Conservation (phyloP, 2,329 filamentous ascomycete genomes). For the Aureobasidium sp. region DNA sequence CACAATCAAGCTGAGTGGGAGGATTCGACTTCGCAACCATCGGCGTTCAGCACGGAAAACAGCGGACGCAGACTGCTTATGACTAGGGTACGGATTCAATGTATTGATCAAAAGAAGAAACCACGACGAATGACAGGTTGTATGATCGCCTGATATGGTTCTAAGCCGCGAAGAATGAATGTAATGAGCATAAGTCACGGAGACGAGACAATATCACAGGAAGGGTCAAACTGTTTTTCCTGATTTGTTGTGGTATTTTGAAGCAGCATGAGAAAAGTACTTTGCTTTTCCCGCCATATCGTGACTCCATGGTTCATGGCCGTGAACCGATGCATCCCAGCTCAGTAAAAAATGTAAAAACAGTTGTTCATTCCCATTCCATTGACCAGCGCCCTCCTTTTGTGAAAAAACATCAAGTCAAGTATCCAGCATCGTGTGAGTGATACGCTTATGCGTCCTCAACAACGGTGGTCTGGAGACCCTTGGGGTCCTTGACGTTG, state of each 20-base stretch:
- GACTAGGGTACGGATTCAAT: neutral
- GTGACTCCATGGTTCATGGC: conserved; percentile 22
- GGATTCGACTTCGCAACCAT: neutral
- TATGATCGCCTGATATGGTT: too few species aligned
- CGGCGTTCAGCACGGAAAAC: neutral
- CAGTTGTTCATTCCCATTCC: conserved; percentile 22
- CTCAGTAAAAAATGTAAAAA: conserved; percentile 22
- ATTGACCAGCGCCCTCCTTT: conserved; percentile 15
- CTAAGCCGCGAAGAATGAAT: too few species aligned
- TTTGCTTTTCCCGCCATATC: conserved; percentile 18
- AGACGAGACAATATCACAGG: neutral
- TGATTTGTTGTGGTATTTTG: conserved; percentile 22
- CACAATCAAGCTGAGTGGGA: neutral
- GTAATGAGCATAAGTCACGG: neutral
- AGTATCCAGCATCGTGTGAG: conserved; percentile 3
- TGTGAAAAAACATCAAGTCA: conserved; percentile 3
- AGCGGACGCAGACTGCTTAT: too few species aligned
- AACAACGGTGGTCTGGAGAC: conserved; percentile 92
- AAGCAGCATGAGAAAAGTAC: conserved; percentile 20
- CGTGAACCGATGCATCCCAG: conserved; percentile 18
- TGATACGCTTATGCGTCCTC: conserved; percentile 60
- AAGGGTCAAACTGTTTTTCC: conserved; percentile 21
- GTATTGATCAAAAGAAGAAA: neutral
- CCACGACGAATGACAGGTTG: too few species aligned
- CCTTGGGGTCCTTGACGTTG: conserved; percentile 99